A percentile compares a stretch with the other conserved stretches of the same genome.
Conservation (phyloP, 1,284 basidiomycete genomes). For the Leccinum ponderosum region DNA sequence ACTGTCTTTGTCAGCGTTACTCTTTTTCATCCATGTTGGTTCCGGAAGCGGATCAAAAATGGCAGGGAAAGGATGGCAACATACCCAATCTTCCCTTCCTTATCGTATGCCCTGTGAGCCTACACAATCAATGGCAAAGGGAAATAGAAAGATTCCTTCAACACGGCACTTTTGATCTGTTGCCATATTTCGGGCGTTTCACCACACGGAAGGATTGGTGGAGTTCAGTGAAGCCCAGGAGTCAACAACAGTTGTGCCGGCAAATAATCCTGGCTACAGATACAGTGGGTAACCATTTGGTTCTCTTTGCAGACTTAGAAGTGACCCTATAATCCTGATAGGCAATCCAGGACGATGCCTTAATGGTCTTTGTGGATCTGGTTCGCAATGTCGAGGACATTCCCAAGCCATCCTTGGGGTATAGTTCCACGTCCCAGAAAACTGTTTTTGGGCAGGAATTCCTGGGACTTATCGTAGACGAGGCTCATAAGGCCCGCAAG, state of each 20-base stretch:
- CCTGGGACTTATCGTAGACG: neutral
- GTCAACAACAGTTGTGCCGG: neutral
- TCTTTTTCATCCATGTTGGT: neutral
- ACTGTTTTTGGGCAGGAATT: neutral
- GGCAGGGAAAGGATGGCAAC: neutral
- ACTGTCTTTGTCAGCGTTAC: neutral
- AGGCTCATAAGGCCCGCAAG: slow-evolving; percentile 3
- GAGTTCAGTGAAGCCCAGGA: neutral
- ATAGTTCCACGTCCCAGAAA: neutral
- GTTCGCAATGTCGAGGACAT: neutral
- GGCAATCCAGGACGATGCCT: neutral
- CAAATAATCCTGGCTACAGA: neutral
- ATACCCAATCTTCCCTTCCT: neutral
- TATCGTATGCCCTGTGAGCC: slow-evolving; percentile 4
- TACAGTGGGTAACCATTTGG: neutral
- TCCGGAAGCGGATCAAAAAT: slow-evolving; percentile 1
- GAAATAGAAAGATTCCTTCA: slow-evolving; percentile 5
- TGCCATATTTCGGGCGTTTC: neutral
- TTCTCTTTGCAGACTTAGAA: neutral
- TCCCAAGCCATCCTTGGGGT: neutral
- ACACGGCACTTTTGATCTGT: neutral
- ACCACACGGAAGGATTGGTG: neutral
- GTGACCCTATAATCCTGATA: neutral
- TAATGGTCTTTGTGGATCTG: neutral
- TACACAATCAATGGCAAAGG: slow-evolving; percentile 3